Base-by-base conservation (phyloP, 306 rosid species). In the Lagenaria siceraria region DNA sequence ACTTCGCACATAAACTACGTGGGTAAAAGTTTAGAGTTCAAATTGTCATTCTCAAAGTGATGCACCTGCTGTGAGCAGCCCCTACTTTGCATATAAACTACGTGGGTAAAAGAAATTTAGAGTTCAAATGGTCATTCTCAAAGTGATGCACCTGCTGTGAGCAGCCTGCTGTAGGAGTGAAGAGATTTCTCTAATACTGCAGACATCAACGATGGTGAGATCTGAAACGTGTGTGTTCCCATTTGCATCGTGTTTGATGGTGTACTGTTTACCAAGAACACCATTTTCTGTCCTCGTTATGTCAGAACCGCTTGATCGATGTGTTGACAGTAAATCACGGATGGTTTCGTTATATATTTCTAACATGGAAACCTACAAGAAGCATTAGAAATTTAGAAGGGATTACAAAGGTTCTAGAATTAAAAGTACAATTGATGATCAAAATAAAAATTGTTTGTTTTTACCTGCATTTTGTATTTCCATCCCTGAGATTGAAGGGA, bases 261-360 rank as follows among this genome's bases (percentile, higher is more conserved):
- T 90, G 82, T 92, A 92, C 69, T 89, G 96, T 82, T 89, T 95
- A 48, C 96, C 89, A 10, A 81, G 80, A 80, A 69, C 89, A 77
- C 88, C 78, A 71, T 79, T 90, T 76, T 95, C 98, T 25, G 88
- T 59, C 78, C 87, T 81, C 9, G 80, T 75, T 58, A 77, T 78
- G 43, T 93, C 98, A 25, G 68, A 52, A 64, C 84, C 86, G 77
- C 81, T 79, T 74, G 95, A 79, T 73, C 92, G 83, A 80, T 79
- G 85, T 81, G 96, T 78, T 46, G 90, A 83, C 75, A 92, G 80
- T 77, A 96, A 84, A 84, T 96, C 99, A 52, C 97, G 89, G 80
- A 96, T 92, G 55, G 93, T 90, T 85, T 96, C 99, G 0, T 96
- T 96, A 64, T 96, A 96, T 73, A 96, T 96, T 78, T 96, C 99